Conservation (phyloP, 768 basidiomycete species). For the Tricholoma sp. region DNA sequence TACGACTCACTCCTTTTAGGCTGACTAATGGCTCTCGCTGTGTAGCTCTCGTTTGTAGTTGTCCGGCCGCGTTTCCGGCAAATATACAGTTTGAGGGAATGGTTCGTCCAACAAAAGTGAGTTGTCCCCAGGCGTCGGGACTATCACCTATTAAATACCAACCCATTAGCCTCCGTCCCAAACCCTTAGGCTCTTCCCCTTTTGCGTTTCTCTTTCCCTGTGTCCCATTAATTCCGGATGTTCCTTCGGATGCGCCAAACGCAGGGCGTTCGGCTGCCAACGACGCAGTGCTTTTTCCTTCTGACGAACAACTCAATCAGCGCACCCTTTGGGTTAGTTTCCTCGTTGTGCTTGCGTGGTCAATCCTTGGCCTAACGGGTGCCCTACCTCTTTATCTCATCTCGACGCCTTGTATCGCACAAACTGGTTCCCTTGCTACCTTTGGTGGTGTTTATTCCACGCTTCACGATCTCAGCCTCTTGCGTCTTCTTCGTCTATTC, state of each 20-base stretch:
- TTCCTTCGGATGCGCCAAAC: conserved; percentile 53
- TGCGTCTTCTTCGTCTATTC: conserved; percentile 63
- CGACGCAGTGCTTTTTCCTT: conserved; percentile 60
- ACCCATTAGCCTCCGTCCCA: conserved; percentile 51
- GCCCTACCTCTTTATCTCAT: conserved; percentile 72
- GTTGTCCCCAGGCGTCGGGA: conserved; percentile 20
- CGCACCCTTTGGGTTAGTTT: conserved; percentile 65
- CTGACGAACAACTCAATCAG: conserved; percentile 70
- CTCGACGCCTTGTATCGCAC: conserved; percentile 60
- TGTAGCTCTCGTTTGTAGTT: conserved; percentile 60
- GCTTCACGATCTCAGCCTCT: conserved; percentile 70
- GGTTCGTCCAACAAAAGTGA: conserved; percentile 71
- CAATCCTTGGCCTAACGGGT: conserved; percentile 62
- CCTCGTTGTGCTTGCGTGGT: conserved; percentile 59
- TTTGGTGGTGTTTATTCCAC: conserved; percentile 61
- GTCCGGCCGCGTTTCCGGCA: conserved; percentile 67
- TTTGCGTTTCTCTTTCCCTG: conserved; percentile 69
- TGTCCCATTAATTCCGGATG: conserved; percentile 56
- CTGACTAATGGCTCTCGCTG: conserved; percentile 9
- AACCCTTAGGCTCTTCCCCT: conserved; percentile 50
- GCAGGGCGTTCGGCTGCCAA: conserved; percentile 42
- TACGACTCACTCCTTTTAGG: not conserved
- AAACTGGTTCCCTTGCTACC: conserved; percentile 36
- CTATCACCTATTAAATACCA: conserved; percentile 10
- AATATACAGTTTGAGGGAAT: conserved; percentile 67